These are phyloP conservation scores for Spongospora subterranea DNA, from an alignment of 208 protist genomes.

Conservation along the genomic window DNA sequence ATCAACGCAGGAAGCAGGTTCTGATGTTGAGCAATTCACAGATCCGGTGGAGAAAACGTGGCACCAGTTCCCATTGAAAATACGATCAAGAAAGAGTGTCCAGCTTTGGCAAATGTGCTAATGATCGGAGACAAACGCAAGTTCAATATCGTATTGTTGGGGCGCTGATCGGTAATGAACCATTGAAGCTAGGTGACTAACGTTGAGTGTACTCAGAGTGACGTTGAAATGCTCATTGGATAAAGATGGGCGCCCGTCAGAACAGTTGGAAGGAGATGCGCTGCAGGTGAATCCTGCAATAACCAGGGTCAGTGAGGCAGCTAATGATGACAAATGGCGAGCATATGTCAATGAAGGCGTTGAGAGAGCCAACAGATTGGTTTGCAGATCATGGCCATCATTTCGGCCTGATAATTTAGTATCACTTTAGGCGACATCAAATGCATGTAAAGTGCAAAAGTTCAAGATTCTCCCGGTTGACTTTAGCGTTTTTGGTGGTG, in stretches of 20 bases:
- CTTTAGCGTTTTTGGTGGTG: not conserved
- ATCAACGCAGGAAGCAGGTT: not conserved
- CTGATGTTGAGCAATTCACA: slow-evolving; percentile 30
- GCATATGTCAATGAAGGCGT: not conserved
- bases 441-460: slow-evolving; percentile 50
- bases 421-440: not conserved
- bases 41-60: slow-evolving; percentile 73
- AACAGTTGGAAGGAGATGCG: not conserved
- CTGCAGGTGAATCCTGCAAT: not conserved
- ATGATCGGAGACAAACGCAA: slow-evolving; percentile 47
- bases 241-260: not conserved
- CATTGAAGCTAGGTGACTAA: not conserved
- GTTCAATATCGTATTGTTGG: slow-evolving; percentile 36
- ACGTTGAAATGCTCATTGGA: not conserved
- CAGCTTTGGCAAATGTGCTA: slow-evolving; percentile 24
- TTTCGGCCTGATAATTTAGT: not conserved
- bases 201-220: not conserved
- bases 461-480: not conserved
- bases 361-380: not conserved
- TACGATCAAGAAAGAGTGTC: slow-evolving; percentile 53
- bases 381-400: not conserved
- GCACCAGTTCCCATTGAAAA: slow-evolving; percentile 68
- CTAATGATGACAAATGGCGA: not conserved
- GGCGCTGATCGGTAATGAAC: too few species aligned
- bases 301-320: not conserved